Evolutionary conservation across 75 land plant species (phyloP).

Genomic region (Azolla pinnata): DNA sequence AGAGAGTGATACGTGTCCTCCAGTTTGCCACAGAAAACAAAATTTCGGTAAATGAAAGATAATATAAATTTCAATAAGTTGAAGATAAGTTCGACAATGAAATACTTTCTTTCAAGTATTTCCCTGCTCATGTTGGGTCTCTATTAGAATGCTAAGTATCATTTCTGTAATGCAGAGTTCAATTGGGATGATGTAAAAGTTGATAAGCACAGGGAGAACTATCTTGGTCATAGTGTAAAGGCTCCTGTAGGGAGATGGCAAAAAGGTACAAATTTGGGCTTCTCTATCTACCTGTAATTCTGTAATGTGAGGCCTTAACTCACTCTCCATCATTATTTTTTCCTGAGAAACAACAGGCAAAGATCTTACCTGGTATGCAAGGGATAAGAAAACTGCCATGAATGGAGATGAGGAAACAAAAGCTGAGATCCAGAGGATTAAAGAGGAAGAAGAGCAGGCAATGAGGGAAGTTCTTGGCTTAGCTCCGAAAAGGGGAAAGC

Average conservation of each 20-base stretch:
- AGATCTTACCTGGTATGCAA: constrained; percentile 81
- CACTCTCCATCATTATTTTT: background rate
- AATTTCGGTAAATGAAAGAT: too few relatives aligned
- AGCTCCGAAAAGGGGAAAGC: constrained; percentile 63
- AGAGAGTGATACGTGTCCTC: too few relatives aligned
- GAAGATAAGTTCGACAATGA: too few relatives aligned
- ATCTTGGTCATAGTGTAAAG: constrained; percentile 90
- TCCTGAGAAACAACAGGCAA: constrained; percentile 45
- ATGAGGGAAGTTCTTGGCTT: constrained; percentile 88
- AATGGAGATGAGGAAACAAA: constrained; percentile 42
- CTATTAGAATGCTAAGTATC: too few relatives aligned
- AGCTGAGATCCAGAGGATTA: constrained; percentile 70
- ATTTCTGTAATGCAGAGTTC: constrained; percentile 53
- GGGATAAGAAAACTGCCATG: constrained; percentile 44
- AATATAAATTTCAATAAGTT: too few relatives aligned
- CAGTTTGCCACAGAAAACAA: too few relatives aligned
- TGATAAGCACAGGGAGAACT: constrained; percentile 95
- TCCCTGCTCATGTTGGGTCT: background rate
- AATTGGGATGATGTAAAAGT: constrained; percentile 98
- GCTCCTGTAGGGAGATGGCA: constrained; percentile 99
- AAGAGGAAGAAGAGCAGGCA: constrained; percentile 82
- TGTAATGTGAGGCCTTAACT: background rate
- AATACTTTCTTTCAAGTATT: constrained; percentile 1
- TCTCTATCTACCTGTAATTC: background rate
- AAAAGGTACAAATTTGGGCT: constrained; percentile 46